Evolutionary conservation across 2,329 filamentous ascomycete species (phyloP).

Genomic region (Botryosphaeria dothidea): DNA sequence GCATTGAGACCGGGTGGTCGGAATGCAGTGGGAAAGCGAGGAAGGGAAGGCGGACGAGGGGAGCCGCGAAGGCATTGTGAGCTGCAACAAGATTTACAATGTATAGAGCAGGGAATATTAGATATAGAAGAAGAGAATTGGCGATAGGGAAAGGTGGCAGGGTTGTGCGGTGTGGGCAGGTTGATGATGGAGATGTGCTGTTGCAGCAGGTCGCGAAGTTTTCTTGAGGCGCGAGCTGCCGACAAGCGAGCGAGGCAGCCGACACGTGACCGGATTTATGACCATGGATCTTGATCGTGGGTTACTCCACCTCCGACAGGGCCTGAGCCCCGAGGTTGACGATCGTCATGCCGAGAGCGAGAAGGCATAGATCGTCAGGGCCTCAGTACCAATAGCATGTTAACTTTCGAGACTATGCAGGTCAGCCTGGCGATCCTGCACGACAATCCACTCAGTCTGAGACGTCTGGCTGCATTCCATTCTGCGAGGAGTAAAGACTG

Average conservation of each 20-base stretch:
- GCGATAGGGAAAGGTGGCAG: not conserved
- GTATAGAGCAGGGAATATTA: slow-evolving; percentile 20
- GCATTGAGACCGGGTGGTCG: slow-evolving; percentile 22
- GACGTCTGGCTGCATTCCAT: not conserved
- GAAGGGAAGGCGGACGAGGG: slow-evolving; percentile 22
- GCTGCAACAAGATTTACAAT: not conserved
- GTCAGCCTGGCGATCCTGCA: slow-evolving; percentile 16
- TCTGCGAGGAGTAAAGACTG: slow-evolving; percentile 3
- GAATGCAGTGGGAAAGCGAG: slow-evolving; percentile 25
- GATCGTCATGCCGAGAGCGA: slow-evolving; percentile 14
- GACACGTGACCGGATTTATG: not conserved
- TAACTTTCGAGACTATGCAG: slow-evolving; percentile 9
- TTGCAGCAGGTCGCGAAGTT: slow-evolving; percentile 12
- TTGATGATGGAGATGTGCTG: slow-evolving; percentile 23
- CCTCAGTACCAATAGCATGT: slow-evolving; percentile 4
- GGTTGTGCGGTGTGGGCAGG: slow-evolving; percentile 19
- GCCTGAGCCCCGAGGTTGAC: slow-evolving; percentile 1
- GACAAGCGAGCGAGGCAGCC: not conserved
- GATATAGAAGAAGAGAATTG: slow-evolving; percentile 20
- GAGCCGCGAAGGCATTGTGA: slow-evolving; percentile 35
- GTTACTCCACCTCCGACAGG: slow-evolving; percentile 2
- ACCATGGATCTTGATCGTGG: not conserved
- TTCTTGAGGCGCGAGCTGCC: slow-evolving; percentile 9
- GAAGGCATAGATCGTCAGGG: slow-evolving; percentile 12
- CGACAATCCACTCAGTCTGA: not conserved